phyloP scores from a whole-genome alignment of 2,329 filamentous ascomycete genomes.

The Aciculosporium take region DNA sequence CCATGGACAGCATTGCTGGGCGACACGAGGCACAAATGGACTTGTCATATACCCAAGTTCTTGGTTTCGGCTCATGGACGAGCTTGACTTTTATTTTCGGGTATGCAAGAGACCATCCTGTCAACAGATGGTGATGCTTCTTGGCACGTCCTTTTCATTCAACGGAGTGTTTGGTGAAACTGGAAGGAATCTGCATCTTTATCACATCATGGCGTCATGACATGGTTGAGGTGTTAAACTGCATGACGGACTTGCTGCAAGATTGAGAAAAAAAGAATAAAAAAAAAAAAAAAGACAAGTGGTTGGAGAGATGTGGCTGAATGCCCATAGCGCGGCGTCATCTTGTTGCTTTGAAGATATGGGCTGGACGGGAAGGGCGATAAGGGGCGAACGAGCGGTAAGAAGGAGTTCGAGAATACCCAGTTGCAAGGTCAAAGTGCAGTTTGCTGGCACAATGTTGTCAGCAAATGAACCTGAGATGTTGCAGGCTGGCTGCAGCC shows the following conservation, averaged over 20 bases:
- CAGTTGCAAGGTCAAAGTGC: not conserved
- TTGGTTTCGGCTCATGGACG: conserved; percentile 7
- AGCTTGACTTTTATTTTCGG: conserved; percentile 4
- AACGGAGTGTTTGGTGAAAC: not conserved
- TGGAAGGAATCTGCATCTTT: conserved; percentile 7
- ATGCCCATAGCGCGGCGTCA: conserved; percentile 5
- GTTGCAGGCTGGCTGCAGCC: not conserved
- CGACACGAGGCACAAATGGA: conserved; percentile 10
- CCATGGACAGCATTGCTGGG: conserved; percentile 10
- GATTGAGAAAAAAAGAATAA: too few relatives aligned
- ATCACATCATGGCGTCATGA: conserved; percentile 9
- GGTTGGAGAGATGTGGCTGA: not conserved
- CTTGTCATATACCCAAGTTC: conserved; percentile 11
- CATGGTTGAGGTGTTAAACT: conserved; percentile 7
- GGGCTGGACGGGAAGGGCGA: not conserved
- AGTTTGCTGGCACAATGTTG: not conserved
- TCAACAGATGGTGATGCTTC: conserved; percentile 8
- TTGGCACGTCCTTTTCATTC: conserved; percentile 5
- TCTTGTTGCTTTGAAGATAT: not conserved
- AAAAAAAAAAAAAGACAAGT: not conserved
- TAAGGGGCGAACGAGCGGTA: not conserved
- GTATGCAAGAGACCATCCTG: conserved; percentile 8
- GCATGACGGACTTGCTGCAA: conserved; percentile 3
- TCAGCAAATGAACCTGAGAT: not conserved
- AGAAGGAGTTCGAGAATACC: not conserved